Evolutionary conservation across 371 early-diverging fungal genomes (phyloP).

Genomic region (Basidiobolus heterosporus): DNA sequence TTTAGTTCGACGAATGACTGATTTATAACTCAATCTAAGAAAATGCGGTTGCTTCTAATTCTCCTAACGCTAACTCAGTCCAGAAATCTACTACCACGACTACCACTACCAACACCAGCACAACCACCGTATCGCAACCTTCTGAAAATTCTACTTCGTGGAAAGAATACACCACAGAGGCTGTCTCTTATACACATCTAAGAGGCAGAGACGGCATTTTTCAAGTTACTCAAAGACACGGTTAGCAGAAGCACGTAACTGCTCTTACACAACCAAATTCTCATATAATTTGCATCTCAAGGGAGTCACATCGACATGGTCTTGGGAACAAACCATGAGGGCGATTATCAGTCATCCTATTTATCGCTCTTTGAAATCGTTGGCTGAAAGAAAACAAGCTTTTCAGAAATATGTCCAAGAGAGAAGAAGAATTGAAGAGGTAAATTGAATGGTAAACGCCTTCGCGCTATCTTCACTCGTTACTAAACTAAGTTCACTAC

Average conservation of each 20-base stretch:
- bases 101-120: no score
- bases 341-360: slow-evolving; percentile 62
- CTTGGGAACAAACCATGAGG: slow-evolving; percentile 84
- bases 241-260: slow-evolving; percentile 15
- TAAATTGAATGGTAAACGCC: neutral
- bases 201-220: slow-evolving; percentile 73
- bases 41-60: no score
- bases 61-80: no score
- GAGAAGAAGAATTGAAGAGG: slow-evolving; percentile 27
- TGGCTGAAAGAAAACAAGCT: slow-evolving; percentile 58
- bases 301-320: slow-evolving; percentile 65
- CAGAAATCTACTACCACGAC: no score
- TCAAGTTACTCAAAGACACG: slow-evolving; percentile 44
- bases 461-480: neutral
- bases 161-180: slow-evolving; percentile 75
- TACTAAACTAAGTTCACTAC: neutral
- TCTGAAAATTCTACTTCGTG: slow-evolving; percentile 20
- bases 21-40: no score
- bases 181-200: no score
- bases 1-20: no score
- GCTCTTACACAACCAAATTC: neutral
- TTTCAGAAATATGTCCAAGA: slow-evolving; percentile 54
- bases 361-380: slow-evolving; percentile 69
- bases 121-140: no score
- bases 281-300: slow-evolving; percentile 9